phyloP scores from a whole-genome alignment of 805 yeast genomes.

The Blastobotrys robertii region DNA sequence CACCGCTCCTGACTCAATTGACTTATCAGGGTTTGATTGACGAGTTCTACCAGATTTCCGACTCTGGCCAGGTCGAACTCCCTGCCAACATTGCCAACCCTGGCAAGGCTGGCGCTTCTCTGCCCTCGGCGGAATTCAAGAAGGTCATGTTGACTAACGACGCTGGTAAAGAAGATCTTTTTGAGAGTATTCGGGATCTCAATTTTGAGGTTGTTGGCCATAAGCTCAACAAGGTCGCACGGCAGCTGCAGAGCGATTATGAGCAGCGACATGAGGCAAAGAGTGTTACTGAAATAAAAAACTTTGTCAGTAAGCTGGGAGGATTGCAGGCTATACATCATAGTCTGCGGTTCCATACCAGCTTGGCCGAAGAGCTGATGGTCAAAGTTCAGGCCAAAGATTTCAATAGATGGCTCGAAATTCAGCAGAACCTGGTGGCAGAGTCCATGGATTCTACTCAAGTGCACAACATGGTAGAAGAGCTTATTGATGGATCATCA shows the following conservation, averaged over 20 bases:
- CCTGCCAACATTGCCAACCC: conserved; percentile 20
- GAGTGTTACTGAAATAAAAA: conserved; percentile 55
- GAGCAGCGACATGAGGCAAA: conserved; percentile 49
- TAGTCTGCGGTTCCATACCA: conserved; percentile 61
- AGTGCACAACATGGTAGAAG: conserved; percentile 33
- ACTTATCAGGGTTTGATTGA: conserved; percentile 77
- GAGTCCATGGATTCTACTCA: conserved; percentile 36
- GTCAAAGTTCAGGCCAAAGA: conserved; percentile 32
- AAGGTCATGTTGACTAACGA: conserved; percentile 3
- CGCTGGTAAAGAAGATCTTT: conserved; percentile 29
- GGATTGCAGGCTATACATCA: conserved; percentile 58
- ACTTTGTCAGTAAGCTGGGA: conserved; percentile 61
- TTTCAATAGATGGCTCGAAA: conserved; percentile 21
- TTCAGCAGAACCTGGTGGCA: conserved; percentile 53
- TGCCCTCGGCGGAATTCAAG: conserved; percentile 3
- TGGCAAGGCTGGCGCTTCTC: conserved; percentile 1
- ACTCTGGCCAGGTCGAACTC: conserved; percentile 26
- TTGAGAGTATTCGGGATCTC: conserved; percentile 43
- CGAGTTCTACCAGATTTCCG: conserved; percentile 47
- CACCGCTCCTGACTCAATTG: conserved; percentile 65
- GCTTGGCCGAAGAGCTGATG: conserved; percentile 58
- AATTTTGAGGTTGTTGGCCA: conserved; percentile 79
- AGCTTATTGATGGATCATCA: conserved; percentile 40
- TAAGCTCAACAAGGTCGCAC: conserved; percentile 60
- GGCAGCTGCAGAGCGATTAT: conserved; percentile 56